Evolutionary conservation across 2,329 filamentous ascomycete genomes (phyloP).

Genomic region (Cordyceps pruinosa): DNA sequence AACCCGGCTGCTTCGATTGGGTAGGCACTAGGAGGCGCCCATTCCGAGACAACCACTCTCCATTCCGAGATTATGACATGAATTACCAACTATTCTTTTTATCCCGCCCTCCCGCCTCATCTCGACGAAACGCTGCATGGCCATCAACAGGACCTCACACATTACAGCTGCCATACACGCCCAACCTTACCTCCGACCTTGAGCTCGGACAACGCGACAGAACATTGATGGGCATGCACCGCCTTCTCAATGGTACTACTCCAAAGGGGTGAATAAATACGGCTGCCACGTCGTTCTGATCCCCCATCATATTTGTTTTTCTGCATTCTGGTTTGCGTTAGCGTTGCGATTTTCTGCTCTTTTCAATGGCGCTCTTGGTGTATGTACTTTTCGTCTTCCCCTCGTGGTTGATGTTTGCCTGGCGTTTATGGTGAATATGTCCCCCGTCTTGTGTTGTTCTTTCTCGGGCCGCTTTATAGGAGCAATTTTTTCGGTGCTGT

Average conservation of each 20-base stretch:
- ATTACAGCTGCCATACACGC: neutral
- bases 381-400: neutral
- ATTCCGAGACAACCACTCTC: neutral
- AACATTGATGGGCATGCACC: neutral
- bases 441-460: neutral
- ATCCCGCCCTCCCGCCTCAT: neutral
- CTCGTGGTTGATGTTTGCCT: neutral
- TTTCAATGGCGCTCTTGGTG: neutral
- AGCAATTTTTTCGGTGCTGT: neutral
- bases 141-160: neutral
- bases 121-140: neutral
- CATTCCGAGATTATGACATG: neutral
- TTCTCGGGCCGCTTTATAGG: neutral
- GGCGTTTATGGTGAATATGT: slow-evolving; percentile 9
- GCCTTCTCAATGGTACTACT: neutral
- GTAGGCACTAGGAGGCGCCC: slow-evolving; percentile 28
- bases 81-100: neutral
- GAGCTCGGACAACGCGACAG: neutral
- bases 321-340: slow-evolving; percentile 6
- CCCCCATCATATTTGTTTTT: neutral
- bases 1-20: slow-evolving; percentile 41
- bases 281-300: neutral
- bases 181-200: neutral
- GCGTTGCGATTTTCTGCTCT: neutral
- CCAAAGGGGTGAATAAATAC: neutral